Base-by-base conservation (phyloP, 2,329 filamentous ascomycete species). In the Exophiala calicioides region DNA sequence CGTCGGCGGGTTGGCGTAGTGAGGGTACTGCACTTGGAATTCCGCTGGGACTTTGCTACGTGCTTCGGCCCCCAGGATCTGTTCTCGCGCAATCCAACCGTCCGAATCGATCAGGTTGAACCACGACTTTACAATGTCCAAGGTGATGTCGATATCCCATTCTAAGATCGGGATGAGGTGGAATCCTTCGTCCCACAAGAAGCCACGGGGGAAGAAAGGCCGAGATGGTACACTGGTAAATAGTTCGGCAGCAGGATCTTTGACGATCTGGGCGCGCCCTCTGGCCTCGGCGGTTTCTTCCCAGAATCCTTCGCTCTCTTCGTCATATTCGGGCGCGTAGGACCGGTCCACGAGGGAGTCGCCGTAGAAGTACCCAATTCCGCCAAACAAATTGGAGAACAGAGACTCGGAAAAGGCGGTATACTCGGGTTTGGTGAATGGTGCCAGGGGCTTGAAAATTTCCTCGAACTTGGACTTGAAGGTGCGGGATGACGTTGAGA, bases 141-240 rank as follows among this genome's bases (percentile, higher is more conserved):
- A 74, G 0, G 88, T 84, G 40, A 97, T 77, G 62, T 96, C 90
- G 41, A 90, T 81, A 64, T 98, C 93, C 87, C 90, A 98, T 57
- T 98, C 91, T 15, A 89, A 79, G 43, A 98, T 84, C 1, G 90
- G 90, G 36, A 95, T 74, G 26, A 98, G 75, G 62, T 98, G 93
- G 69, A 97, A 98, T 0, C 93, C 93, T 67, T 98, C 93, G 60
- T 98, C 93, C 93, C 93, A 98, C 3, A 97, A 76, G 66, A 98
- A 98, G 1, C 93, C 93, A 52, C 93, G 80, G 1, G 93, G 93
- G 70, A 98, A 98, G 74, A 98, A 98, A 0, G 93, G 88, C 3
- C 93, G 78, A 6, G 91, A 97, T 0, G 93, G 93, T 46, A 97
- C 85, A 60, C 84, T 88, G 5, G 90, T 94, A 65, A 90, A 97